These are phyloP conservation scores for Smittium culicis DNA, from an alignment of 371 early-diverging fungal genomes.

Conservation along the genomic window DNA sequence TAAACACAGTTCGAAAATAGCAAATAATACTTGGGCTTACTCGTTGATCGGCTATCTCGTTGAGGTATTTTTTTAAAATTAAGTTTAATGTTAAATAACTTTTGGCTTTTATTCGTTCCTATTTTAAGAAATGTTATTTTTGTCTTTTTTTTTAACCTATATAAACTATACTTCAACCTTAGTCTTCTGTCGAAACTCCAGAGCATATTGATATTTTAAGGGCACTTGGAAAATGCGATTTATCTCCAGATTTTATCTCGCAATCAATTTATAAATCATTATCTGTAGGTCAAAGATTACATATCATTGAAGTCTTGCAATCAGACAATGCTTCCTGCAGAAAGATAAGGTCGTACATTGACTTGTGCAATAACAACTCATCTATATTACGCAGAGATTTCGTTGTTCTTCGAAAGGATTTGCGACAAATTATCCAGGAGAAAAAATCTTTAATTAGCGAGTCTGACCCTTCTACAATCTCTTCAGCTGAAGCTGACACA, in stretches of 20 bases:
- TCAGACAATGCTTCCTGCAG: conserved; percentile 21
- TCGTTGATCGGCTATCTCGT: conserved; percentile 22
- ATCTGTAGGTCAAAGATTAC: conserved; percentile 13
- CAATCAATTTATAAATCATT: conserved; percentile 5
- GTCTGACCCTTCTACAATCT: too few relatives aligned
- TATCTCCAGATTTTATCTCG: conserved; percentile 6
- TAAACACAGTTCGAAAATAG: background rate
- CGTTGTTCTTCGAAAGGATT: conserved; percentile 49
- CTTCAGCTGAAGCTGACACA: too few relatives aligned
- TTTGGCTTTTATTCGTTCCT: too few relatives aligned
- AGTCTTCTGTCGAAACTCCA: background rate
- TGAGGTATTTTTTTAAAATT: conserved; percentile 17
- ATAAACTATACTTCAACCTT: background rate
- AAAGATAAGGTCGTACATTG: conserved; percentile 43
- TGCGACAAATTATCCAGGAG: conserved; percentile 33
- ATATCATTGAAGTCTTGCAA: conserved; percentile 22
- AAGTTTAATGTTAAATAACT: too few relatives aligned
- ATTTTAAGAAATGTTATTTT: too few relatives aligned
- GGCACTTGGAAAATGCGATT: background rate
- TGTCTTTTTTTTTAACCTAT: background rate
- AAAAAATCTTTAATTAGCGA: conserved; percentile 10
- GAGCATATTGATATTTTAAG: background rate
- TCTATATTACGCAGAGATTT: conserved; percentile 46
- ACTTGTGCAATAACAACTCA: conserved; percentile 47
- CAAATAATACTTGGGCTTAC: conserved; percentile 15